Evolutionary conservation across 306 rosid species (phyloP), one percentile per base, ranked within the genome.

Genomic region (Castanea sativa): DNA sequence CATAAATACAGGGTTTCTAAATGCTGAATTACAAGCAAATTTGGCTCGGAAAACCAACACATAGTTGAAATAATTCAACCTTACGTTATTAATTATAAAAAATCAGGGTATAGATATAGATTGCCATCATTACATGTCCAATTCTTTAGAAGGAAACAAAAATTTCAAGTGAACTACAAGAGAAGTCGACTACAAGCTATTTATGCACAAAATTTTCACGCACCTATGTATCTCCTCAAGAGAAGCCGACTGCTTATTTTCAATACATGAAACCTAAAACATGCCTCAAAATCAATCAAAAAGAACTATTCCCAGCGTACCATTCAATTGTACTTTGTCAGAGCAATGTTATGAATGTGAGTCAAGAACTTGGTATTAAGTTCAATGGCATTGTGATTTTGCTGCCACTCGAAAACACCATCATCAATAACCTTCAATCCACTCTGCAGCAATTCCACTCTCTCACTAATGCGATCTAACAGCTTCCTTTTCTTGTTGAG

Each of bases 341-440:
- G 38, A 33, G 43, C 43, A 35, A 35, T 35, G 43, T 6, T 1
- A 35, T 35, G 43, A 33, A 91, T 84, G 76, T 87, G 90, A 51
- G 80, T 76, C 86, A 87, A 78, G 83, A 88, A 87, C 74, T 86
- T 87, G 60, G 58, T 20, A 20, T 81, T 87, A 30, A 86, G 89
- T 78, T 90, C 95, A 49, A 71, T 71, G 20, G 89, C 80, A 58
- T 86, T 85, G 52, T 87, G 85, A 72, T 77, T 83, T 73, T 71
- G 89, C 86, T 87, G 88, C 95, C 92, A 91, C 86, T 84, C 87
- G 30, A 87, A 87, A 80, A 94, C 84, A 59, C 95, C 90, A 16
- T 88, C 90, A 29, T 89, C 84, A 75, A 95, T 88, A 63, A 84
- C 88, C 87, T 91, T 88, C 67, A 95, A 83, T 73, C 97, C 97